Conservation (phyloP, 2,329 filamentous ascomycete genomes). For the Stemphylium beticola region DNA sequence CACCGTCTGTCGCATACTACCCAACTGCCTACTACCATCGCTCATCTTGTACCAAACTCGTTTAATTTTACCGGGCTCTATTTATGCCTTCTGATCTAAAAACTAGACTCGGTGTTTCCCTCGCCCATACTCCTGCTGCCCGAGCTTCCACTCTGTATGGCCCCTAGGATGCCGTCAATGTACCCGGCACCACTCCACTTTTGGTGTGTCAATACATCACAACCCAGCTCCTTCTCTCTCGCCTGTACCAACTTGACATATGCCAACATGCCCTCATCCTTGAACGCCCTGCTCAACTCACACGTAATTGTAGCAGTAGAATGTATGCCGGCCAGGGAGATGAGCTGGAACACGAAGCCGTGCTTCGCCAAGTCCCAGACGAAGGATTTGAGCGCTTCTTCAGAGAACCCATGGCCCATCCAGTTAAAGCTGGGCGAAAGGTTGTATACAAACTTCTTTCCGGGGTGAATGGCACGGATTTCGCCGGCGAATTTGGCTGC, state of each 20-base stretch:
- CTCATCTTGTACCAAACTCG: neutral
- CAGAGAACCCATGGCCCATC: conserved; percentile 91
- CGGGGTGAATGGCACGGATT: conserved; percentile 72
- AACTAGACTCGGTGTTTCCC: conserved; percentile 78
- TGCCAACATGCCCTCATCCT: conserved; percentile 91
- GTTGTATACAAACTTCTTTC: conserved; percentile 95
- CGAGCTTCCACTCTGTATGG: conserved; percentile 89
- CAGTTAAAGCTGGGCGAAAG: conserved; percentile 97
- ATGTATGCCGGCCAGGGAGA: conserved; percentile 69
- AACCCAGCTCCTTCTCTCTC: conserved; percentile 86
- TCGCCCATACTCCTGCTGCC: conserved; percentile 93
- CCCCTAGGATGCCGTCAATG: conserved; percentile 87
- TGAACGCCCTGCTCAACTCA: conserved; percentile 82
- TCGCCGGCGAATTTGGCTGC: conserved; percentile 76
- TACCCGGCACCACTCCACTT: conserved; percentile 80
- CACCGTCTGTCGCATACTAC: neutral
- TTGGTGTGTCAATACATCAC: conserved; percentile 94
- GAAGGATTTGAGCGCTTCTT: conserved; percentile 83
- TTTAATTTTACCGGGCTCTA: neutral
- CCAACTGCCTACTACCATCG: too few relatives aligned
- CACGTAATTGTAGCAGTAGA: conserved; percentile 68
- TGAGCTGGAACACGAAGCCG: conserved; percentile 72
- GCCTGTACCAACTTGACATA: conserved; percentile 95
- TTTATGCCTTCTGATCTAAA: neutral
- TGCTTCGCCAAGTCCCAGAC: conserved; percentile 95